Percentiles rank a stretch among this genome's conserved stretches.
phyloP scores from a whole-genome alignment of 2,329 filamentous ascomycete genomes.

The Aspergillus viridinutans region DNA sequence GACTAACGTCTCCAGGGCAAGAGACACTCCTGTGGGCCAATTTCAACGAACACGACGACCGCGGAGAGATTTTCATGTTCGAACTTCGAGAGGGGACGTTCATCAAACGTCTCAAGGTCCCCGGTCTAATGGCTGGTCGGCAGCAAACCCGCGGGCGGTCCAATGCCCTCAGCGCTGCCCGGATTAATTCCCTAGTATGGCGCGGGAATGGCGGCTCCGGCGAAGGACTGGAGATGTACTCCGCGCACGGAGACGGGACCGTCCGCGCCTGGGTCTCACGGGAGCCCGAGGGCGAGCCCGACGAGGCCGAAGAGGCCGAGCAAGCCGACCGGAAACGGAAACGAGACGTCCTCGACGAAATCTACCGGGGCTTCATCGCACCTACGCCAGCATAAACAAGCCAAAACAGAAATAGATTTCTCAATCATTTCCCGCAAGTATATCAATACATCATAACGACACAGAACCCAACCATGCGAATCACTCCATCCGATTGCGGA shows the following conservation, averaged over 20 bases:
- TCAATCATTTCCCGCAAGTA: background rate
- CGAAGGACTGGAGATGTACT: slow-evolving; percentile 67
- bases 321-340: slow-evolving; percentile 59
- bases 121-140: slow-evolving; percentile 46
- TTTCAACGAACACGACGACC: slow-evolving; percentile 61
- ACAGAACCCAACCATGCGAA: background rate
- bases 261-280: slow-evolving; percentile 74
- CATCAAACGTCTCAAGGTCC: slow-evolving; percentile 65
- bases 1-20: slow-evolving; percentile 52
- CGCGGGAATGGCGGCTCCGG: slow-evolving; percentile 56
- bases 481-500: slow-evolving; percentile 24
- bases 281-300: slow-evolving; percentile 45
- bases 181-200: slow-evolving; percentile 75
- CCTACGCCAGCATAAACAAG: background rate
- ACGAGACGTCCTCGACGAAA: slow-evolving; percentile 71
- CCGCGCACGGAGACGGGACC: slow-evolving; percentile 76
- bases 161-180: slow-evolving; percentile 50
- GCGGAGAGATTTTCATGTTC: slow-evolving; percentile 69
- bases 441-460: background rate
- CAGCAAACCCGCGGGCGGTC: slow-evolving; percentile 38
- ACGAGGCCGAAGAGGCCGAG: slow-evolving; percentile 48
- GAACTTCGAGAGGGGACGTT: slow-evolving; percentile 73
- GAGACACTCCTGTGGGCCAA: slow-evolving; percentile 80
- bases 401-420: background rate
- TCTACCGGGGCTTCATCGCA: slow-evolving; percentile 70